phyloP scores from a whole-genome alignment of 169 alveolate species.

The Plasmodium fragile region DNA sequence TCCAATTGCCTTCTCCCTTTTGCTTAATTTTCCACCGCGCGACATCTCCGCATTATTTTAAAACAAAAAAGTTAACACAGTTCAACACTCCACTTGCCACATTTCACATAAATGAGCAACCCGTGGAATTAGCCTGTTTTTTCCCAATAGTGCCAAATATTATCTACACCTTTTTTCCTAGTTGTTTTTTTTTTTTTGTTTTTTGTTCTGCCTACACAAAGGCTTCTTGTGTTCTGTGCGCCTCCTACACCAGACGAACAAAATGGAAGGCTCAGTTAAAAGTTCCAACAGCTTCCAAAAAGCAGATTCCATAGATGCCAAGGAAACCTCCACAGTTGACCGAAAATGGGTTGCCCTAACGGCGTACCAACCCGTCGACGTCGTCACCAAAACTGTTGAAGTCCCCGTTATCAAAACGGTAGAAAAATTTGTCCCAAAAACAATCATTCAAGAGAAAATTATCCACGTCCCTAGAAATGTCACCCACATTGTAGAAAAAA shows the following conservation, averaged over 20 bases:
- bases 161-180: not conserved
- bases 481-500: conserved; percentile 90
- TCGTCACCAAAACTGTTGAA: conserved; percentile 86
- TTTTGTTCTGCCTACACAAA: not conserved
- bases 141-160: not conserved
- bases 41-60: not conserved
- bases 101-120: not conserved
- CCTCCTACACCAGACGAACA: not conserved
- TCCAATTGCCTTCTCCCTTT: conserved; percentile 10
- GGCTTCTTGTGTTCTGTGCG: not conserved
- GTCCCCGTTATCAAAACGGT: conserved; percentile 87
- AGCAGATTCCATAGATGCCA: conserved; percentile 80
- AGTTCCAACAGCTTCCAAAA: conserved; percentile 74
- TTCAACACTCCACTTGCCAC: not conserved
- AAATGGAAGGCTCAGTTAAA: conserved; percentile 77
- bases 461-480: conserved; percentile 90
- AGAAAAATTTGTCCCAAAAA: conserved; percentile 85
- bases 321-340: conserved; percentile 75
- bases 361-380: conserved; percentile 92
- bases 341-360: conserved; percentile 89
- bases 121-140: not conserved
- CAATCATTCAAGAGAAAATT: conserved; percentile 88
- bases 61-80: not conserved
- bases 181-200: not conserved
- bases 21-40: not conserved